Evolutionary conservation across 768 basidiomycete species (phyloP).

Genomic region (Leccinum rimulosum): DNA sequence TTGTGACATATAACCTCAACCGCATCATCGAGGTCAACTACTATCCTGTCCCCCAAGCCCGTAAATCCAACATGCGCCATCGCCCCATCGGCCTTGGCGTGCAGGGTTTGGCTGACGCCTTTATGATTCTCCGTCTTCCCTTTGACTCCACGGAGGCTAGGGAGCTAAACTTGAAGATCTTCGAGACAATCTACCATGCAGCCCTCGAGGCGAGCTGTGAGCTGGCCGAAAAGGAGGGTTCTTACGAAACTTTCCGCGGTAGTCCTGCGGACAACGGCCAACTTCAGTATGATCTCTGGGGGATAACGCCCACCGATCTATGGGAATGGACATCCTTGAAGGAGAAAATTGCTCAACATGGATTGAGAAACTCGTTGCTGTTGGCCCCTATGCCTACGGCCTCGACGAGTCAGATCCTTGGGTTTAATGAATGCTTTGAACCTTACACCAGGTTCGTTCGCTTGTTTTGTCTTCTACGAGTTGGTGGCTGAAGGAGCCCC

Average conservation of each 20-base stretch:
- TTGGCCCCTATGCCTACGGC: constrained; percentile 99
- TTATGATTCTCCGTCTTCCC: constrained; percentile 95
- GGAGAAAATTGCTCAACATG: constrained; percentile 76
- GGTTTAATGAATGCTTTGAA: constrained; percentile 99
- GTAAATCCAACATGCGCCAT: constrained; percentile 92
- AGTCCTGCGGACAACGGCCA: constrained; percentile 87
- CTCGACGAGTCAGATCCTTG: constrained; percentile 96
- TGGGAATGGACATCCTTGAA: constrained; percentile 96
- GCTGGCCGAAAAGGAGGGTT: constrained; percentile 72
- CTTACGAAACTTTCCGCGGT: constrained; percentile 88
- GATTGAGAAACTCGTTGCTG: constrained; percentile 87
- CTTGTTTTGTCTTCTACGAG: neutral
- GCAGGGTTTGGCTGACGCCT: constrained; percentile 95
- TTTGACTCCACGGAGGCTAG: constrained; percentile 90
- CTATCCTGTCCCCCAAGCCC: constrained; percentile 91
- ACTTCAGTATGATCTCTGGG: constrained; percentile 96
- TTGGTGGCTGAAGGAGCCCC: constrained; percentile 9
- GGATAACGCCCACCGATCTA: constrained; percentile 79
- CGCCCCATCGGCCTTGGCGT: constrained; percentile 97
- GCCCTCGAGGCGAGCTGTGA: constrained; percentile 90
- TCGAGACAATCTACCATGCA: constrained; percentile 98
- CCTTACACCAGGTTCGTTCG: constrained; percentile 87
- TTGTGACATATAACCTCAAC: constrained; percentile 91
- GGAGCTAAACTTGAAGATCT: constrained; percentile 90
- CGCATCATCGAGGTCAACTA: constrained; percentile 93